Base-by-base conservation (phyloP, 768 basidiomycete genomes). In the Mycena olivaceomarginata region DNA sequence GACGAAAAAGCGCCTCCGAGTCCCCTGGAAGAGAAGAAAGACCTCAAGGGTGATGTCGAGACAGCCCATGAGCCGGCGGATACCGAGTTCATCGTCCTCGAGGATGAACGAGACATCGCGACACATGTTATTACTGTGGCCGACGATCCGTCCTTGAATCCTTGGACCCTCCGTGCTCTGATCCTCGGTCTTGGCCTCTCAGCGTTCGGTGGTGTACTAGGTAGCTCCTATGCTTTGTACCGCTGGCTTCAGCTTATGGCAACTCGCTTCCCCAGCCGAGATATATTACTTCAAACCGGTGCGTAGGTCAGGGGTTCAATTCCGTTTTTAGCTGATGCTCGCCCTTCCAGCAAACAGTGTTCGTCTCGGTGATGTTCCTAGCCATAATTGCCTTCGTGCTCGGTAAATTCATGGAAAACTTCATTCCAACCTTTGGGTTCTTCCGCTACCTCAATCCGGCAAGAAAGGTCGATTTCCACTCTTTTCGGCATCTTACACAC, bases 271-370 rank as follows among this genome's bases (percentile, higher is more conserved):
- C 5, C 20, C 70, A 91, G 90, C 91, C 45, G 88, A 92, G 77
- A 92, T 92, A 39, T 92, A 91, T 81, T 92, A 92, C 80, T 92
- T 92, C 82, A 92, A 92, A 82, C 91, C 91, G 5, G 91, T 90
- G 79, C 72, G 84, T 65, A 10, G 45, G 9, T 40, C 15, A 46
- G 20, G 25, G 8, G 48, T 25, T 39, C 56, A 16, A 56, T 40
- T 13, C n/a, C n/a, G 5, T 60, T 25, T n/a, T 1, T 6, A 20
- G 15, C 60, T 41, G 48, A 70, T 70, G 74, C 68, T 75, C 18
- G 43, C 13, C 12, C 57, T 46, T 2, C 20, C 63, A 91, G 91
- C 91, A 91, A 91, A 90, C 89, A 0, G 83, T 92, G 39, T 39
- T 81, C 15, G 89, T 92, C 2, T 91, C 90, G 11, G 85, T 86